Evolutionary conservation across 148 eudicot species (phyloP).

Genomic region (Dianthus caryophyllus): DNA sequence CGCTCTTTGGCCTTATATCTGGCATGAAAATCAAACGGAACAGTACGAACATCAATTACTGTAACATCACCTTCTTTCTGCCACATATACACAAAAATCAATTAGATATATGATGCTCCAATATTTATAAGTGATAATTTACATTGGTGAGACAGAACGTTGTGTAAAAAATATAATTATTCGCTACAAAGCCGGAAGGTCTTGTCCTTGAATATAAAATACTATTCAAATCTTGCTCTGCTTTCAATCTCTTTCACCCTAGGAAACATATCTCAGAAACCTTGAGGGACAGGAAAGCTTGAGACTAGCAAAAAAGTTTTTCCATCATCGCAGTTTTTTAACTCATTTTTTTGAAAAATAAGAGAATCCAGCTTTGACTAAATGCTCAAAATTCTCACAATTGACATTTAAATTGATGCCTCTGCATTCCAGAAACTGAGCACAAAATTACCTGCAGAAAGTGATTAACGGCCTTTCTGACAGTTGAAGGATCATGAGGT

Average conservation of each 20-base stretch:
- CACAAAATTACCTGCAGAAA: slow-evolving; percentile 62
- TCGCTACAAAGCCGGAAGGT: neutral
- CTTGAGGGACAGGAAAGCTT: neutral
- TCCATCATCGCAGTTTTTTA: neutral
- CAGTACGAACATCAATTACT: slow-evolving; percentile 71
- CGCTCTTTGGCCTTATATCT: slow-evolving; percentile 95
- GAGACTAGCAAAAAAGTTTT: neutral
- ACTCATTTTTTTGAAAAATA: neutral
- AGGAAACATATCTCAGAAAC: neutral
- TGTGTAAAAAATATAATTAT: neutral
- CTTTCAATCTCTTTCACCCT: neutral
- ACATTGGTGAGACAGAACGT: neutral
- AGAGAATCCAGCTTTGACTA: neutral
- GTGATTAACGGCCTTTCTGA: slow-evolving; percentile 86
- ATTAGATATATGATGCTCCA: slow-evolving; percentile 3
- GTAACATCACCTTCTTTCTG: slow-evolving; percentile 79
- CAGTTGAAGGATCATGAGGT: slow-evolving; percentile 85
- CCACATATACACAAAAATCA: slow-evolving; percentile 20
- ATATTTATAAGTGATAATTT: neutral
- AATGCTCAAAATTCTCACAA: neutral
- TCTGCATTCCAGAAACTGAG: neutral
- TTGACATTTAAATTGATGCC: neutral
- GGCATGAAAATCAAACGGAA: slow-evolving; percentile 81
- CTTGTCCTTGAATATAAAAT: neutral
- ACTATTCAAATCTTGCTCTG: neutral